These are phyloP conservation scores for Paraphoma chrysanthemicola DNA, from an alignment of 2,329 filamentous ascomycete genomes.

Conservation along the genomic window DNA sequence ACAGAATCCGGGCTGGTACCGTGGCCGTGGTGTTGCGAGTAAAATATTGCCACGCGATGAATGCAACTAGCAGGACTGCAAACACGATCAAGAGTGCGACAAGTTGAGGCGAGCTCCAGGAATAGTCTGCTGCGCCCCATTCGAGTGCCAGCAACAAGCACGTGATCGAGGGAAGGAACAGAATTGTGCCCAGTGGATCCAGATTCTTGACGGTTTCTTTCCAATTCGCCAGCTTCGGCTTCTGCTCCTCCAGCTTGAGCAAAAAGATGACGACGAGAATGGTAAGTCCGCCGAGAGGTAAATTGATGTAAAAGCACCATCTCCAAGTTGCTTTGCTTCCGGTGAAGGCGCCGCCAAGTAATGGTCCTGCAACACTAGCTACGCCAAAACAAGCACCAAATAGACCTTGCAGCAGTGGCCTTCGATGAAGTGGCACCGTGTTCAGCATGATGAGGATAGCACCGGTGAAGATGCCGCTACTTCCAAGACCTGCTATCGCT, in stretches of 20 bases:
- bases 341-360: conserved; percentile 54
- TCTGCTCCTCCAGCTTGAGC: conserved; percentile 41
- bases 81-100: conserved; percentile 53
- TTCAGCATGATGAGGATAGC: conserved; percentile 44
- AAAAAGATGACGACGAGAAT: conserved; percentile 41
- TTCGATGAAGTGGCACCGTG: conserved; percentile 49
- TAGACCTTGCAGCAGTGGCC: conserved; percentile 50
- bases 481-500: conserved; percentile 39
- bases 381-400: conserved; percentile 50
- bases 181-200: conserved; percentile 50
- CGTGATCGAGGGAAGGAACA: conserved; percentile 53
- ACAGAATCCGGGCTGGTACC: conserved; percentile 51
- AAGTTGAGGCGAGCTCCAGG: conserved; percentile 51
- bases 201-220: conserved; percentile 48
- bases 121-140: conserved; percentile 56
- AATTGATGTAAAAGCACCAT: conserved; percentile 59
- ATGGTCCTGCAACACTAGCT: conserved; percentile 51
- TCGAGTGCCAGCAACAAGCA: conserved; percentile 56
- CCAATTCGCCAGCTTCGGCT: conserved; percentile 31
- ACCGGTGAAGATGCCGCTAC: conserved; percentile 42
- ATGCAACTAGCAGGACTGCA: conserved; percentile 46
- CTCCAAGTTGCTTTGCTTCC: conserved; percentile 51
- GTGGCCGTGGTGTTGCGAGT: conserved; percentile 51
- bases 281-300: conserved; percentile 58
- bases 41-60: conserved; percentile 47